These are phyloP conservation scores for Oxytropis ochrocephala DNA, from an alignment of 306 rosid genomes.

Conservation along the genomic window DNA sequence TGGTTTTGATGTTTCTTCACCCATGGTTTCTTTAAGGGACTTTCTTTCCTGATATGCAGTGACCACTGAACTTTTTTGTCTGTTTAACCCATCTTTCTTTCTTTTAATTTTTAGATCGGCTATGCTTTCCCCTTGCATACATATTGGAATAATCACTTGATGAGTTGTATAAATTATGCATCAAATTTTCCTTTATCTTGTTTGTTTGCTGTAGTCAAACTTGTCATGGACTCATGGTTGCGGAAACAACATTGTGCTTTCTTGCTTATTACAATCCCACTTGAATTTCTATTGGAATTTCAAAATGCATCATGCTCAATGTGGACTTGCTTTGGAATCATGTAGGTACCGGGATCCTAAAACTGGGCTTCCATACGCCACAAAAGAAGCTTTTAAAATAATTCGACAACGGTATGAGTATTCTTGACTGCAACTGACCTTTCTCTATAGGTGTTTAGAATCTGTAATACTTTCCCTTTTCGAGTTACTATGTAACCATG, in stretches of 20 bases:
- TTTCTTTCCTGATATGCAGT: no score
- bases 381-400: slow-evolving; percentile 78
- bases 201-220: not conserved
- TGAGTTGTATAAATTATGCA: not conserved
- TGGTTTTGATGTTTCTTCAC: no score
- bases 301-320: slow-evolving; percentile 10
- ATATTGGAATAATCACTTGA: no score
- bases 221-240: no score
- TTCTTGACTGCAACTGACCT: slow-evolving; percentile 19
- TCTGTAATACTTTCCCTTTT: slow-evolving; percentile 10
- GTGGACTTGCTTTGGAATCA: not conserved
- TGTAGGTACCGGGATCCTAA: slow-evolving; percentile 80
- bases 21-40: no score
- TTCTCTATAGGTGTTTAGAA: not conserved
- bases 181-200: slow-evolving; percentile 1
- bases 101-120: no score
- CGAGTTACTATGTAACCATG: not conserved
- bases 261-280: not conserved
- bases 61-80: no score
- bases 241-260: not conserved
- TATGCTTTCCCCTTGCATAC: no score
- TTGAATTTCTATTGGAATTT: not conserved
- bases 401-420: slow-evolving; percentile 65
- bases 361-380: slow-evolving; percentile 87
- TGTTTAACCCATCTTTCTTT: no score